Base-by-base conservation (phyloP, 2,329 filamentous ascomycete genomes). In the Pochonia chlamydosporia region DNA sequence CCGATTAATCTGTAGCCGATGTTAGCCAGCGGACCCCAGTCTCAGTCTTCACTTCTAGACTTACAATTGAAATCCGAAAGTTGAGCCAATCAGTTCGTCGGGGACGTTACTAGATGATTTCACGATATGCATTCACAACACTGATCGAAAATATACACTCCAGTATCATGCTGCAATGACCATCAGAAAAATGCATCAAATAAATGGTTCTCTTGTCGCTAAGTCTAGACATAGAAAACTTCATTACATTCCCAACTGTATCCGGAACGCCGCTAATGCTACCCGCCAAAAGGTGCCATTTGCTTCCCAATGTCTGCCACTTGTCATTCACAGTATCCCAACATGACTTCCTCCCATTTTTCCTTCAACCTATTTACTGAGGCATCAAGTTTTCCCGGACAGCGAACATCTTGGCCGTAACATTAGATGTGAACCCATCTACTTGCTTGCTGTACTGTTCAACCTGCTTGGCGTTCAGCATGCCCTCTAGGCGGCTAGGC, bases 361-460 rank as follows among this genome's bases (percentile, higher is more conserved):
- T 41, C 23, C 13, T n/a, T n/a, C 5, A 36, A 28, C 41, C 42
- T 43, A 11, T 54, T 57, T 66, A 69, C 71, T 82, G 78, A 40
- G 81, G 79, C 60, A 82, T 64, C 56, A 85, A 66, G 66, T 81
- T 84, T 56, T 81, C 81, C 64, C 91, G 85, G 52, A 96, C 89
- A 33, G 91, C 91, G 68, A 99, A 99, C 92, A 99, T 96, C 83
- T 99, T 99, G 56, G 89, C 84, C 53, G 82, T 95, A 58, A 95
- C 87, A 55, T 84, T 85, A 47, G 93, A 90, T 41, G 92, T 92
- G 70, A 97, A 97, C 33, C 89, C 89, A 69, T 99, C 93, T 49
- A 97, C 87, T 75, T 97, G 93, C 73, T 90, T 86, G 63, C 91
- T 89, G 73, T 97, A 99, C 74, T 97, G 92, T 73, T 97, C 91